These are phyloP conservation scores for Pseudogymnoascus destructans DNA, from an alignment of 2,329 filamentous ascomycete genomes.

Conservation along the genomic window DNA sequence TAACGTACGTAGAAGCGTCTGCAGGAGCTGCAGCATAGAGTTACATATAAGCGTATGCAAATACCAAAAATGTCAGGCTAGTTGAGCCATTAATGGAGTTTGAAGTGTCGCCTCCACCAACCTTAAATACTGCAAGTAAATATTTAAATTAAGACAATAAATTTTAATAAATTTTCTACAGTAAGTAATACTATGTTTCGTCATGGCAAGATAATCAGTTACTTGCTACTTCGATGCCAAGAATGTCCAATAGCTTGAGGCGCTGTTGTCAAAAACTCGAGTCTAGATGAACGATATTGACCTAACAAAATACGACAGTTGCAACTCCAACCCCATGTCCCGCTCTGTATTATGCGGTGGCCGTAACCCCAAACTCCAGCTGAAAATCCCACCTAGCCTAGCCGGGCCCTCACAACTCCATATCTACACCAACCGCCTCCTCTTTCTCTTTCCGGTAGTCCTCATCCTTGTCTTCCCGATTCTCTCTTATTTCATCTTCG, in stretches of 20 bases:
- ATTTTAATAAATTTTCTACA: not conserved
- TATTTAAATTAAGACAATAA: not conserved
- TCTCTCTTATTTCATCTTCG: constrained; percentile 53
- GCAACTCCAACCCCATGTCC: not conserved
- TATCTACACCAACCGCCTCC: constrained; percentile 41
- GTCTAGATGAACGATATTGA: not conserved
- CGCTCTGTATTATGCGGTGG: not conserved
- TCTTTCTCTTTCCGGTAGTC: constrained; percentile 39
- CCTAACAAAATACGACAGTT: not conserved
- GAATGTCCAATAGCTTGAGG: not conserved
- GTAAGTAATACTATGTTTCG: not conserved
- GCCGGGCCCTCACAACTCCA: constrained; percentile 34
- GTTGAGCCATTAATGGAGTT: not conserved
- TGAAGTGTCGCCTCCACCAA: not conserved
- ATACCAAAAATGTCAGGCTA: not conserved
- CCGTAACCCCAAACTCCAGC: not conserved
- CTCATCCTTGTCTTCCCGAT: constrained; percentile 46
- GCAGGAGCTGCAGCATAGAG: not conserved
- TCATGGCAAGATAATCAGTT: not conserved
- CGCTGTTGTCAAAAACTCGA: not conserved
- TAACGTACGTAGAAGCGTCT: not conserved
- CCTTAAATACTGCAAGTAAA: not conserved
- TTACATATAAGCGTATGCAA: not conserved
- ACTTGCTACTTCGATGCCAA: not conserved
- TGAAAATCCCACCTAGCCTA: not conserved